Evolutionary conservation across 495 filamentous ascomycete species (phyloP).

Genomic region (Penicillium manginii): DNA sequence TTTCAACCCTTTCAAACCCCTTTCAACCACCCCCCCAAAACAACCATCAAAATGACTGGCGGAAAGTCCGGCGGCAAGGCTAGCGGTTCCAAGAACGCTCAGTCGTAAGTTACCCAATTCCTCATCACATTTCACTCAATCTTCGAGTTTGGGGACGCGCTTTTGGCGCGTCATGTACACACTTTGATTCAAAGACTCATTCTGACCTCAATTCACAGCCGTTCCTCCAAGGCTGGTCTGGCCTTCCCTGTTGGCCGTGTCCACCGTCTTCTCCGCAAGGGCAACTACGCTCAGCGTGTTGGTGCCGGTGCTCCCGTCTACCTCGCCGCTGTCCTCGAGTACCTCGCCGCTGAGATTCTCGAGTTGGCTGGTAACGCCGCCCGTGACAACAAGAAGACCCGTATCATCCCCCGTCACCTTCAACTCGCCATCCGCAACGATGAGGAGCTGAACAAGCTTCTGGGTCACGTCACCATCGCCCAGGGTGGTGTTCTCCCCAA

Average conservation of each 20-base stretch:
- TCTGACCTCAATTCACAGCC: slow-evolving; percentile 61
- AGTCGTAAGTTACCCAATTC: slow-evolving; percentile 69
- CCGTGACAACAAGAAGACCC: slow-evolving; percentile 99
- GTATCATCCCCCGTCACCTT: slow-evolving; percentile 99
- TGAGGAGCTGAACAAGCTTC: slow-evolving; percentile 99
- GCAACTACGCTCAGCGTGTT: slow-evolving; percentile 99
- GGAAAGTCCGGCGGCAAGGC: slow-evolving; percentile 99
- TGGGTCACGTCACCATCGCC: slow-evolving; percentile 98
- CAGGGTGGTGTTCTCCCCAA: slow-evolving; percentile 99
- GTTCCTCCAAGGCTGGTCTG: slow-evolving; percentile 98
- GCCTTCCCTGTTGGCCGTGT: slow-evolving; percentile 99
- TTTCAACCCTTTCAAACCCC: slow-evolving; percentile 21
- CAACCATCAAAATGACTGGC: slow-evolving; percentile 90
- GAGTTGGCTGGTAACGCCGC: slow-evolving; percentile 98
- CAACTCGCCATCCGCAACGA: slow-evolving; percentile 99
- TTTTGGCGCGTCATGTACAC: neutral
- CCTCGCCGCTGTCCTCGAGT: slow-evolving; percentile 97
- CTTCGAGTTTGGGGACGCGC: neutral
- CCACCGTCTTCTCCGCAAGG: slow-evolving; percentile 98
- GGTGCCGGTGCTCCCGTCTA: slow-evolving; percentile 99
- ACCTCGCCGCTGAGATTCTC: slow-evolving; percentile 97
- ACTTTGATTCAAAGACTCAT: slow-evolving; percentile 11
- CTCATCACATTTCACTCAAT: neutral
- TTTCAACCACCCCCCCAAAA: slow-evolving; percentile 20
- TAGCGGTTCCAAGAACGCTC: slow-evolving; percentile 93